A percentile compares a stretch with the other conserved stretches of the same genome.
Evolutionary conservation across 1,284 basidiomycete species (phyloP).

Genomic region (Pseudozyma pruni): DNA sequence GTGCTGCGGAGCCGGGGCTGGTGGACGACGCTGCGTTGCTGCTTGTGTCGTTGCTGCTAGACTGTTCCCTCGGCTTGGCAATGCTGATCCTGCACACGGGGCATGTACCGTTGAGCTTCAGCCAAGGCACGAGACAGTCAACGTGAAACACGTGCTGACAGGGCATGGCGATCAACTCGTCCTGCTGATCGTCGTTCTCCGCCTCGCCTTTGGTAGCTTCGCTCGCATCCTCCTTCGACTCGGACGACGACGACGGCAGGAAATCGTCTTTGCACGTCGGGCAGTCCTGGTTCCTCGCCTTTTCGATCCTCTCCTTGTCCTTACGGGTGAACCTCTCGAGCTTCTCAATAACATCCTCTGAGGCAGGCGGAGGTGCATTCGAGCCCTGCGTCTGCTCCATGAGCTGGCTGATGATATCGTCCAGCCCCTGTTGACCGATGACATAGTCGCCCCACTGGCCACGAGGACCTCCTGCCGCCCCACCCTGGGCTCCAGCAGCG

Average conservation of each 20-base stretch:
- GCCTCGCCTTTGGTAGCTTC: constrained; percentile 4
- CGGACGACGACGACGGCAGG: constrained; percentile 9
- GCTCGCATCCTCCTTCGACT: not conserved
- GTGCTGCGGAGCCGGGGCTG: too few relatives aligned
- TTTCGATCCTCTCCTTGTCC: constrained; percentile 30
- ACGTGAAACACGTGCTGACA: constrained; percentile 60
- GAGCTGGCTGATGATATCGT: constrained; percentile 61
- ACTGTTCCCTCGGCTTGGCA: constrained; percentile 23
- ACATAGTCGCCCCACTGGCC: constrained; percentile 60
- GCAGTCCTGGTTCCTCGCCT: constrained; percentile 57
- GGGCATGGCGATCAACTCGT: constrained; percentile 55
- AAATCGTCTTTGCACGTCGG: constrained; percentile 63
- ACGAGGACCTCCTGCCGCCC: constrained; percentile 25
- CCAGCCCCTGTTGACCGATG: constrained; percentile 54
- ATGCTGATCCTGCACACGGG: constrained; percentile 59
- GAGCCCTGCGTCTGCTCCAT: constrained; percentile 61
- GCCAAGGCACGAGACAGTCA: constrained; percentile 61
- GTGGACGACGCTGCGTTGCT: not conserved
- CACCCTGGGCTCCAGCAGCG: constrained; percentile 29
- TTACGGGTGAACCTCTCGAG: constrained; percentile 45
- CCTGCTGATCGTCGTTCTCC: constrained; percentile 45
- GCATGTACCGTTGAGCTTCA: constrained; percentile 54
- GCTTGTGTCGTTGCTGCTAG: not conserved
- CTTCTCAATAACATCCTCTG: constrained; percentile 52
- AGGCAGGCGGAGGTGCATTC: constrained; percentile 54